Evolutionary conservation across 75 land plant genomes (phyloP).

Genomic region (Ceratopteris richardii): DNA sequence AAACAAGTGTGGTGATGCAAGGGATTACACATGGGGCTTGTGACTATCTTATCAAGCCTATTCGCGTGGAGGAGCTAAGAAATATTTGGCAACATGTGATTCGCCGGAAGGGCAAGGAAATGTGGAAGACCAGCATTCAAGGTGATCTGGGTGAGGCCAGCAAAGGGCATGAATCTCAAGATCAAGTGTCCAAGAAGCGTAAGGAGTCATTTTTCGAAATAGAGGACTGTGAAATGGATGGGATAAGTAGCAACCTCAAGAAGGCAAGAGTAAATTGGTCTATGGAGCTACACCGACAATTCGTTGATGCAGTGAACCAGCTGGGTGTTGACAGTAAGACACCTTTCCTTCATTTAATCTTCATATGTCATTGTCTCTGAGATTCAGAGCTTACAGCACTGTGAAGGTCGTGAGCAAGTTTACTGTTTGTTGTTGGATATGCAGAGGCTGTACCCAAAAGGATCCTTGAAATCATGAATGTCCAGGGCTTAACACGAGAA

Average conservation of each 20-base stretch:
- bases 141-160: conserved; percentile 29
- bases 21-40: conserved; percentile 92
- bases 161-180: conserved; percentile 10
- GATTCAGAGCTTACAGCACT: background rate
- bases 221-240: conserved; percentile 19
- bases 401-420: too few species aligned
- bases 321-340: conserved; percentile 81
- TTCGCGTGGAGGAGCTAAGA: conserved; percentile 67
- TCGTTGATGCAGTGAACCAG: conserved; percentile 83
- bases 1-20: conserved; percentile 67
- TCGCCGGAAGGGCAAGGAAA: conserved; percentile 29
- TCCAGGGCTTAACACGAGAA: conserved; percentile 48
- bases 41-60: conserved; percentile 81
- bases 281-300: conserved; percentile 82
- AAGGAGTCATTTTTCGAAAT: conserved; percentile 21
- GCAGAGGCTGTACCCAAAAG: conserved; percentile 48
- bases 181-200: conserved; percentile 22
- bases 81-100: conserved; percentile 95
- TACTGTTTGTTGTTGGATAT: too few species aligned
- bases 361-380: background rate
- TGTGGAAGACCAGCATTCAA: conserved; percentile 3
- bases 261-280: conserved; percentile 88
- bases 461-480: conserved; percentile 45
- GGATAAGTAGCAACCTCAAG: conserved; percentile 25
- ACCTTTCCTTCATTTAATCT: background rate